Base-by-base conservation (phyloP, 2,329 filamentous ascomycete species). In the Zarea fungicola region DNA sequence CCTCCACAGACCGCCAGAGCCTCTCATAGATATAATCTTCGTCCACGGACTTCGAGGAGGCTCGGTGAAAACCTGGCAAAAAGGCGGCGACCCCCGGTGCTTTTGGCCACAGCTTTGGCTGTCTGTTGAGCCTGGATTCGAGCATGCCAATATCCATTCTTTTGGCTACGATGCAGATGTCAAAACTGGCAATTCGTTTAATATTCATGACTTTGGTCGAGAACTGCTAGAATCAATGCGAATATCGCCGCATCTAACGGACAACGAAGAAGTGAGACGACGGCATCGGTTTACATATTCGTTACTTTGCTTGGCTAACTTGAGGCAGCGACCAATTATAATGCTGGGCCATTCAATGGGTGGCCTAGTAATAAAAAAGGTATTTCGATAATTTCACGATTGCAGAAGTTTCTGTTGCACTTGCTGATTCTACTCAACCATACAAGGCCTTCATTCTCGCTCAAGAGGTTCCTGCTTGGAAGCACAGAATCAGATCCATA, bases 41-140 rank as follows among this genome's bases (percentile, higher is more conserved):
- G 63, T 74, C 4, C 70, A 73, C 51, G 68, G 70, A 2, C 57
- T 74, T 2, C 61, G 67, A 3, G 69, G 69, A 0, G 60, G 59
- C n/a, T 70, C 69, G 3, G 59, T 59, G 2, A 65, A 66, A 49
- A 72, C 71, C 50, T 74, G 72, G 70, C 60, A 61, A 6, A 65
- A 67, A 47, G 55, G 60, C 1, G 42, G 54, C 2, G 57, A 66
- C 39, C 58, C 55, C 0, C 43, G 49, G 1, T 51, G 60, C 10
- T 73, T 67, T 52, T 73, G 70, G 71, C 70, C 71, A 0, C 53
- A 64, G 49, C 45, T 57, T 25, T 74, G 66, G 65, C 60, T 73
- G 0, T 65, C 70, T 0, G 45, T 41, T 14, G 65, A 68, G n/a
- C 42, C 55, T 0, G 62, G 55, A 0, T 56, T 68, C 8, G 23